Conservation (phyloP, 1,284 basidiomycete genomes). For the Sporisorium graminicola region DNA sequence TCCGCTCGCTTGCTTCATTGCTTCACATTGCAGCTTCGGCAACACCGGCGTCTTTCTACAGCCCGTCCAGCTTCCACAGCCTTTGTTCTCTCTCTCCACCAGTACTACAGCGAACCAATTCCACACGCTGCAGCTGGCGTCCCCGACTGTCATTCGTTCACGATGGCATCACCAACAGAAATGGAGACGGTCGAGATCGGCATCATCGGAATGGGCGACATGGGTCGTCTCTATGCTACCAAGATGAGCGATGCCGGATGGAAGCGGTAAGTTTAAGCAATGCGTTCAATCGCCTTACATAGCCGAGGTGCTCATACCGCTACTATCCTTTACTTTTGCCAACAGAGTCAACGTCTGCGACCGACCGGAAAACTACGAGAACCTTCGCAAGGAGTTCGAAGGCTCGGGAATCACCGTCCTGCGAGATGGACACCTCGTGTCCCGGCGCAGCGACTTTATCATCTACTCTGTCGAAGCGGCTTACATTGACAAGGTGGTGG, state of each 20-base stretch:
- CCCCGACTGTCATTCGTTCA: not conserved
- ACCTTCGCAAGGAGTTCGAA: slow-evolving; percentile 76
- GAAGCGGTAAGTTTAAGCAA: slow-evolving; percentile 72
- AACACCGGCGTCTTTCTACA: not conserved
- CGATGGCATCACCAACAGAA: slow-evolving; percentile 33
- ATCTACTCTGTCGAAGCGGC: slow-evolving; percentile 96
- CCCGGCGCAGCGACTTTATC: slow-evolving; percentile 86
- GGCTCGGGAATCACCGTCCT: slow-evolving; percentile 78
- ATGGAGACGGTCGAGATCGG: slow-evolving; percentile 66
- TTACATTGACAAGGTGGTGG: slow-evolving; percentile 84
- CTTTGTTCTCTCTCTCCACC: not conserved
- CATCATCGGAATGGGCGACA: slow-evolving; percentile 75
- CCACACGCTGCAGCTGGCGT: not conserved
- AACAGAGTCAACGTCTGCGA: slow-evolving; percentile 87
- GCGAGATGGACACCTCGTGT: slow-evolving; percentile 84
- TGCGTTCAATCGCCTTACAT: too few species aligned
- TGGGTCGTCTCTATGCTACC: slow-evolving; percentile 94
- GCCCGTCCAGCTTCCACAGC: not conserved
- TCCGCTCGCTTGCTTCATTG: not conserved
- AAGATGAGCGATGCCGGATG: slow-evolving; percentile 82
- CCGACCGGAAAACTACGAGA: slow-evolving; percentile 80
- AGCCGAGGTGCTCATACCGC: not conserved
- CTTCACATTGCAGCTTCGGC: not conserved
- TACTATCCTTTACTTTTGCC: slow-evolving; percentile 71
- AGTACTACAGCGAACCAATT: too few species aligned